phyloP scores from a whole-genome alignment of 331 rosid genomes.

The Erythrophleum ivorense region DNA sequence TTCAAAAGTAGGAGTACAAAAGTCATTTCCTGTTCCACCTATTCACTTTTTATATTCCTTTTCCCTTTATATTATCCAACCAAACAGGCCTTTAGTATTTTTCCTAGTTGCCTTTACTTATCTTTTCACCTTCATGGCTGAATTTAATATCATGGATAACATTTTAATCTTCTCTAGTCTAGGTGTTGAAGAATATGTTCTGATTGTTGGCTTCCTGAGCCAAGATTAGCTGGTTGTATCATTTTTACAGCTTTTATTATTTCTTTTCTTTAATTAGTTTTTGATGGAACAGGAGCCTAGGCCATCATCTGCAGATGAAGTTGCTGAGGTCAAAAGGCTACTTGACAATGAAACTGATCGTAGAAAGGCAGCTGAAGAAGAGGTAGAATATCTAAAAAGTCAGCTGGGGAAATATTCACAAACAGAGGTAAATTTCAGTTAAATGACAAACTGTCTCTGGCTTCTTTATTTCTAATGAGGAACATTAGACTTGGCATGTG shows the following conservation, averaged over 20 bases:
- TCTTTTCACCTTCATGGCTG: not conserved
- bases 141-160: not conserved
- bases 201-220: not conserved
- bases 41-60: too few species aligned
- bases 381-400: slow-evolving; percentile 57
- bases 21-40: too few species aligned
- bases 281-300: slow-evolving; percentile 54
- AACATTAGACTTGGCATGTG: too few species aligned
- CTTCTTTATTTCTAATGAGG: not conserved
- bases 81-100: not conserved
- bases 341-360: slow-evolving; percentile 68
- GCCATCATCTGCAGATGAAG: slow-evolving; percentile 57
- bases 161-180: not conserved
- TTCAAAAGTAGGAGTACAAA: too few species aligned
- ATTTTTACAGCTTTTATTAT: not conserved
- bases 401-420: slow-evolving; percentile 57
- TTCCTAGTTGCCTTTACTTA: not conserved
- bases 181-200: not conserved
- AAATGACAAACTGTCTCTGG: slow-evolving; percentile 21
- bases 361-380: slow-evolving; percentile 80
- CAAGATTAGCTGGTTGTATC: not conserved
- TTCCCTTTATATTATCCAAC: too few species aligned
- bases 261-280: not conserved
- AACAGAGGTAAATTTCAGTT: slow-evolving; percentile 54
- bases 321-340: slow-evolving; percentile 61